Base-by-base conservation (phyloP, 2,329 filamentous ascomycete species). In the Dothideomycetes sp. region DNA sequence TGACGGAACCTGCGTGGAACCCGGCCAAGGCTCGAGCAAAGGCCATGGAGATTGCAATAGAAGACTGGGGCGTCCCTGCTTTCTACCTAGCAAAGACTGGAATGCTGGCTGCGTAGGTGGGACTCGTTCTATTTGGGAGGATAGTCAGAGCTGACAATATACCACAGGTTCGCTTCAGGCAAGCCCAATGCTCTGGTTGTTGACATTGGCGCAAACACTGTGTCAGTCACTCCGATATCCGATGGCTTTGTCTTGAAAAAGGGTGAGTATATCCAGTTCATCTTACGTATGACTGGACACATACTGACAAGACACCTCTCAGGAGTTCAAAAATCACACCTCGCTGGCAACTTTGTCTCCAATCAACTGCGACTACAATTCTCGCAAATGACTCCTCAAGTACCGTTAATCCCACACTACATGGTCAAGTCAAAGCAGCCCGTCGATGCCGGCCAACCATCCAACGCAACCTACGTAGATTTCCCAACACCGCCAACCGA, bases 1-100 rank as follows among this genome's bases (percentile, higher is more conserved):
- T 98, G 75, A 94, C 86, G 1, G 91, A 98, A 63, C 84, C 88
- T 11, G 83, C 85, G 9, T 96, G 89, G 88, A 96, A 94, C 63
- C 73, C 79, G 18, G 63, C 75, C 32, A 95, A 95, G 67, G 77
- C 83, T 44, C 75, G 93, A 44, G 91, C 98, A 66, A 94, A 91
- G 73, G 81, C 82, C 31, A 89, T 95, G 53, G 91, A 98, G 66
- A 79, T 96, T 47, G 87, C 86, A 44, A 95, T 98, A 81, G 91
- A 98, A 70, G 84, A 79, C 56, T 98, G 91, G 87, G 88, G 86
- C 19, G 83, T 82, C 41, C 91, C 91, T 14, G 91, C 91, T 4
- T 96, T 95, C 62, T 98, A 89, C 73, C 70, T 96, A 45, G 85
- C 85, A 47, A 79, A 85, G 55, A 93, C 80, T 38, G 87, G 89